Conservation (phyloP, 768 basidiomycete species). For the Rhodotorula kratochvilovae region DNA sequence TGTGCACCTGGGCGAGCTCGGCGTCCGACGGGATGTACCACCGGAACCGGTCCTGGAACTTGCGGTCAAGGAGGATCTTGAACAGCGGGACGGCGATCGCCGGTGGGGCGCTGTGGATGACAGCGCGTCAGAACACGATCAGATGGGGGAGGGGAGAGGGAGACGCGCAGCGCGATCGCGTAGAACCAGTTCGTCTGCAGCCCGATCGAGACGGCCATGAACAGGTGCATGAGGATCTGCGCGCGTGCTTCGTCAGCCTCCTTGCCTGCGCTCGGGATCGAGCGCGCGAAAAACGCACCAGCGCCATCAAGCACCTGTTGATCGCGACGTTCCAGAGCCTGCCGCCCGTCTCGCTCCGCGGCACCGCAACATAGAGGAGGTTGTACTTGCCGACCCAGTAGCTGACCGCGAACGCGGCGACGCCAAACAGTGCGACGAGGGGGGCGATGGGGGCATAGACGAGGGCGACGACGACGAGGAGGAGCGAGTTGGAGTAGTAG, state of each 20-base stretch:
- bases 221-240: constrained; percentile 30
- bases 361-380: constrained; percentile 86
- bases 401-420: constrained; percentile 60
- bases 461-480: constrained; percentile 57
- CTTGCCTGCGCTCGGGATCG: background rate
- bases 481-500: constrained; percentile 53
- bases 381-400: constrained; percentile 79
- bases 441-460: constrained; percentile 94
- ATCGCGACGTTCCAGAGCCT: constrained; percentile 44
- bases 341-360: constrained; percentile 88
- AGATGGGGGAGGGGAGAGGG: background rate
- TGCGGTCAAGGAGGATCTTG: constrained; percentile 75
- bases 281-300: constrained; percentile 49
- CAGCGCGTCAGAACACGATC: too few species aligned
- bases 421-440: constrained; percentile 74
- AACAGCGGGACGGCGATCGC: constrained; percentile 70
- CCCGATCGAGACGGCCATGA: constrained; percentile 27
- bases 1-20: constrained; percentile 74
- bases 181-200: constrained; percentile 17
- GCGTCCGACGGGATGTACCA: constrained; percentile 70
- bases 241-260: background rate
- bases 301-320: constrained; percentile 75
- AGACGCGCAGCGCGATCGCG: constrained; percentile 35
- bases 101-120: constrained; percentile 68
- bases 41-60: constrained; percentile 49